Percentiles rank a stretch among this genome's conserved stretches.
phyloP scores from a whole-genome alignment of 2,329 filamentous ascomycete species.

The Graphiopsis chlorocephala region DNA sequence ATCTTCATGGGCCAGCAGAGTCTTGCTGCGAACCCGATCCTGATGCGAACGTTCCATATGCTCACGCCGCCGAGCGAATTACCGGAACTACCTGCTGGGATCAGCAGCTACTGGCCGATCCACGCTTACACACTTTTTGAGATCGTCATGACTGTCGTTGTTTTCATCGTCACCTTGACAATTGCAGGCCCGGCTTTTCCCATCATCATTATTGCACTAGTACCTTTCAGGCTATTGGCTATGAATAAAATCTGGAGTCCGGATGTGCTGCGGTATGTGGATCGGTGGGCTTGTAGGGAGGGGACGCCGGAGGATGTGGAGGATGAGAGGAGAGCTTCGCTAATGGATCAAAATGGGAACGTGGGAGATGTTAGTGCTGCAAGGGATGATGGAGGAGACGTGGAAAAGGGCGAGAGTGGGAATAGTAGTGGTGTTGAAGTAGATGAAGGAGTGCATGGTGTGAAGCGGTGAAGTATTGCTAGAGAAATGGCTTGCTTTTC shows the following conservation, averaged over 20 bases:
- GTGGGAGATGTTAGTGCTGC: not conserved
- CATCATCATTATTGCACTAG: conserved; percentile 61
- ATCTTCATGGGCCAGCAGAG: conserved; percentile 69
- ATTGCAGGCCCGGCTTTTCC: conserved; percentile 63
- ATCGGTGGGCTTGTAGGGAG: conserved; percentile 43
- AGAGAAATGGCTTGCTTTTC: too few species aligned
- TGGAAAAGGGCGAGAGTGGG: conserved; percentile 9
- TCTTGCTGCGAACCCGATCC: conserved; percentile 61
- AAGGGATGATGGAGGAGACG: not conserved
- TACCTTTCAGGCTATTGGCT: conserved; percentile 58
- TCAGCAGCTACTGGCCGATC: conserved; percentile 49
- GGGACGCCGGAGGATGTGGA: conserved; percentile 33
- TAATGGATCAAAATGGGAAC: not conserved
- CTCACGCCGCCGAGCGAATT: conserved; percentile 50
- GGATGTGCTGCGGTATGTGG: conserved; percentile 55
- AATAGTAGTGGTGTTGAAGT: conserved; percentile 10
- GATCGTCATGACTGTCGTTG: conserved; percentile 55
- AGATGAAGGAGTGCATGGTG: not conserved
- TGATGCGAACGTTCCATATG: conserved; percentile 57
- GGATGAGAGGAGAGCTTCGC: conserved; percentile 7
- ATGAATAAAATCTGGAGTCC: conserved; percentile 61
- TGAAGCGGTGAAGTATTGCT: not conserved
- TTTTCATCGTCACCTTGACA: conserved; percentile 64
- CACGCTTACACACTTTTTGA: conserved; percentile 60
- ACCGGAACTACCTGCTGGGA: conserved; percentile 25